Conservation (phyloP, 1,284 basidiomycete species). For the Ustilago xerochloae region DNA sequence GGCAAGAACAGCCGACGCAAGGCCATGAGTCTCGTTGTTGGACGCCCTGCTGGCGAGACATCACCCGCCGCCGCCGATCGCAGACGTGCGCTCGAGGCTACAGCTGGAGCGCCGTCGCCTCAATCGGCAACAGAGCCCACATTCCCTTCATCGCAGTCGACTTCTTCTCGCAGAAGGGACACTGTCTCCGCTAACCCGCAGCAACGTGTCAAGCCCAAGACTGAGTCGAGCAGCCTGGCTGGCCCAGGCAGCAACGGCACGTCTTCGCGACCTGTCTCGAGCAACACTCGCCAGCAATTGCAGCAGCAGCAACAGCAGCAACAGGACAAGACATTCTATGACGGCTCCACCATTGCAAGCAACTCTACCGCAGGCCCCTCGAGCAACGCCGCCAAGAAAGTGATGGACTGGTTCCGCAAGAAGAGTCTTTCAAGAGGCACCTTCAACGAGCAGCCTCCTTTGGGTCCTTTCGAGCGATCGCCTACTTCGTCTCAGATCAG, state of each 20-base stretch:
- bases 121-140: slow-evolving; percentile 19
- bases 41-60: slow-evolving; percentile 26
- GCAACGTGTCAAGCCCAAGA: slow-evolving; percentile 26
- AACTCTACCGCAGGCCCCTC: slow-evolving; percentile 67
- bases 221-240: slow-evolving; percentile 18
- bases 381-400: slow-evolving; percentile 73
- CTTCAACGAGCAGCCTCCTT: slow-evolving; percentile 59
- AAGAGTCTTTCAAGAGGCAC: slow-evolving; percentile 70
- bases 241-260: slow-evolving; percentile 13
- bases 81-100: slow-evolving; percentile 18
- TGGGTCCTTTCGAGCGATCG: slow-evolving; percentile 48
- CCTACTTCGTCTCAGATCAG: slow-evolving; percentile 20
- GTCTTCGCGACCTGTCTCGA: slow-evolving; percentile 19
- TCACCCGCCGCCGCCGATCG: slow-evolving; percentile 44
- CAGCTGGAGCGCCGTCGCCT: background rate
- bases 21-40: slow-evolving; percentile 62
- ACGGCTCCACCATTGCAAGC: slow-evolving; percentile 48
- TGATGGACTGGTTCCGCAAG: slow-evolving; percentile 76
- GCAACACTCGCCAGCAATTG: slow-evolving; percentile 19
- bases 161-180: slow-evolving; percentile 32
- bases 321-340: slow-evolving; percentile 40
- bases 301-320: slow-evolving; percentile 23
- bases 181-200: slow-evolving; percentile 15
- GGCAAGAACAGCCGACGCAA: slow-evolving; percentile 52
- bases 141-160: slow-evolving; percentile 4